Conservation (phyloP, 345 rosid genomes). For the Arabis hirsuta region DNA sequence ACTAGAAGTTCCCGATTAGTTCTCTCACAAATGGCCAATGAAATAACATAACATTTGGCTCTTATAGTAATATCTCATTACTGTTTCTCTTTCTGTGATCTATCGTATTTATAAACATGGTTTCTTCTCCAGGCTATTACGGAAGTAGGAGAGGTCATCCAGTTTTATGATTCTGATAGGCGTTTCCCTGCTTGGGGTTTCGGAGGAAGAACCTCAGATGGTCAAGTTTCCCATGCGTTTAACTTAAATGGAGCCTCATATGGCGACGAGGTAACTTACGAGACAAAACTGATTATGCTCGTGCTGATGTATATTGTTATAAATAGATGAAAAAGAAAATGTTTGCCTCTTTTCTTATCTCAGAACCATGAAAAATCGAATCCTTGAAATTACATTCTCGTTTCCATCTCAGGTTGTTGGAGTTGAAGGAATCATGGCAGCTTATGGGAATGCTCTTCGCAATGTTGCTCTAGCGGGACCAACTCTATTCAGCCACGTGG, state of each 20-base stretch:
- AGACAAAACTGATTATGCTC: slow-evolving; percentile 3
- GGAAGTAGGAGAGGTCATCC: slow-evolving; percentile 87
- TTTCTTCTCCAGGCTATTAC: slow-evolving; percentile 65
- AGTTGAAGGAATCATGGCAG: slow-evolving; percentile 80
- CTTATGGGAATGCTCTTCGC: slow-evolving; percentile 61
- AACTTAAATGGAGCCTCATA: slow-evolving; percentile 66
- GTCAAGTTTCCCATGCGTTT: slow-evolving; percentile 76
- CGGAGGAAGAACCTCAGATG: slow-evolving; percentile 68
- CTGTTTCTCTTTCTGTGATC: not conserved
- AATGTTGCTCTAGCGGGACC: slow-evolving; percentile 73
- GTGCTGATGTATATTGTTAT: slow-evolving; percentile 1
- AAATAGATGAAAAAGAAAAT: not conserved
- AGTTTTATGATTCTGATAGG: slow-evolving; percentile 82
- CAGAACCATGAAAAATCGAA: slow-evolving; percentile 8
- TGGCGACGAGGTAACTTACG: slow-evolving; percentile 59
- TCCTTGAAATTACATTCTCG: not conserved
- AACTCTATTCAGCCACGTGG: slow-evolving; percentile 65
- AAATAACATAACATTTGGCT: not conserved
- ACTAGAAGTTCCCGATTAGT: not conserved
- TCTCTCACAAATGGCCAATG: not conserved
- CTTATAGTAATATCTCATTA: not conserved
- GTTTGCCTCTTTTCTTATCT: not conserved
- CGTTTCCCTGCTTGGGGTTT: slow-evolving; percentile 91
- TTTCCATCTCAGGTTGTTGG: slow-evolving; percentile 67
- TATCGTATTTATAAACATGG: not conserved